Conservation (phyloP, 495 filamentous ascomycete species). For the Hamigera avellanea region DNA sequence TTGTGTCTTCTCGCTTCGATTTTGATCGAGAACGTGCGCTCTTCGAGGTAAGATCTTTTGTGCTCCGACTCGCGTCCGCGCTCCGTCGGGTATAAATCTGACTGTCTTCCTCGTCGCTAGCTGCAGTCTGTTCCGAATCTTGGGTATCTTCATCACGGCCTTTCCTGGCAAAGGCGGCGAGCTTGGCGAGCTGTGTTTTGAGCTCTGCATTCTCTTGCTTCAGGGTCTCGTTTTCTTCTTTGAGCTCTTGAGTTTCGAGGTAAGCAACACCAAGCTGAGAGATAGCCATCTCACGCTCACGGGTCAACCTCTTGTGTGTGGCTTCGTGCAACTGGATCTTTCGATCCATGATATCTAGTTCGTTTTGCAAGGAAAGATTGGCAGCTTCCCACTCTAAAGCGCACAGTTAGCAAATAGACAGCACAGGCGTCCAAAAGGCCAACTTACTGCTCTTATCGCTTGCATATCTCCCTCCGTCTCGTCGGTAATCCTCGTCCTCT, state of each 20-base stretch:
- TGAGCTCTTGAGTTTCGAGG: slow-evolving; percentile 50
- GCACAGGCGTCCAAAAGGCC: background rate
- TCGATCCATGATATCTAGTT: slow-evolving; percentile 46
- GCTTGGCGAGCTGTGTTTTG: slow-evolving; percentile 24
- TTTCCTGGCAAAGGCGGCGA: slow-evolving; percentile 8
- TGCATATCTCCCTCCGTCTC: slow-evolving; percentile 20
- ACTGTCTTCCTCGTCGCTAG: slow-evolving; percentile 21
- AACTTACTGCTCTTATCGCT: slow-evolving; percentile 45
- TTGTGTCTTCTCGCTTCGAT: slow-evolving; percentile 21
- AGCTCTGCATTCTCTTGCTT: slow-evolving; percentile 37
- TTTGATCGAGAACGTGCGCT: slow-evolving; percentile 21
- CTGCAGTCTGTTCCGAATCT: slow-evolving; percentile 19
- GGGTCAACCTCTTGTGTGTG: slow-evolving; percentile 44
- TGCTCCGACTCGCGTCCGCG: slow-evolving; percentile 18
- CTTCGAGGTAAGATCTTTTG: slow-evolving; percentile 24
- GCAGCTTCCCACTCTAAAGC: slow-evolving; percentile 44
- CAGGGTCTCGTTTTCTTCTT: slow-evolving; percentile 42
- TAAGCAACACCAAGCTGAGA: slow-evolving; percentile 53
- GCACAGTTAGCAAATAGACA: slow-evolving; percentile 5
- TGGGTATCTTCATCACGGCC: slow-evolving; percentile 19
- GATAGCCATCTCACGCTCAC: slow-evolving; percentile 54
- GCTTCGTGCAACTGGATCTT: slow-evolving; percentile 49
- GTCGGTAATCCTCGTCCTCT: slow-evolving; percentile 24
- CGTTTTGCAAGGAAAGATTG: slow-evolving; percentile 43
- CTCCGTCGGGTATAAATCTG: slow-evolving; percentile 25